Evolutionary conservation across 345 rosid species (phyloP).

Genomic region (Crucihimalaya himalaica): DNA sequence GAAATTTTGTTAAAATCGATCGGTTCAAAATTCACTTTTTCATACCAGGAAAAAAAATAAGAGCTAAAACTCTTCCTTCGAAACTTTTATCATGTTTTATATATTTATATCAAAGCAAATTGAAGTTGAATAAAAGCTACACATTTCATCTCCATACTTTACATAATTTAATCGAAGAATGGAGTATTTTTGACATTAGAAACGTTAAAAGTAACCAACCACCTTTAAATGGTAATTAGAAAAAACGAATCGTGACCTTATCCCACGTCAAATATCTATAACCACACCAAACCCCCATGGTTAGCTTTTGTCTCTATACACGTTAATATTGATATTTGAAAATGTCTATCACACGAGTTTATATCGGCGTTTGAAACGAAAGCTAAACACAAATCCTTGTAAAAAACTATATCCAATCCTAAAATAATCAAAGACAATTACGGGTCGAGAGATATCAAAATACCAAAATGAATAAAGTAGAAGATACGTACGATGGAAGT

Average conservation of each 20-base stretch:
- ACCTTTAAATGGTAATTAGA: not conserved
- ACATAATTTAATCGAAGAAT: not conserved
- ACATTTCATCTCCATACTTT: not conserved
- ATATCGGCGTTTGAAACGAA: not conserved
- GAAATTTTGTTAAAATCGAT: not conserved
- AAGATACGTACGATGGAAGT: conserved; percentile 60
- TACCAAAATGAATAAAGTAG: not conserved
- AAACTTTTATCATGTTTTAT: not conserved
- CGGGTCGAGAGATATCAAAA: too few relatives aligned
- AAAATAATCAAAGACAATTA: too few relatives aligned
- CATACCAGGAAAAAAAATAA: not conserved
- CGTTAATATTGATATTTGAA: not conserved
- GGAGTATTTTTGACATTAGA: too few relatives aligned
- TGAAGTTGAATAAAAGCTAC: not conserved
- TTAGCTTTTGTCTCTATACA: not conserved
- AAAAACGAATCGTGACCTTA: not conserved
- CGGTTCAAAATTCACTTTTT: not conserved
- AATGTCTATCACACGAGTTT: too few relatives aligned
- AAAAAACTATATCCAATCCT: too few relatives aligned
- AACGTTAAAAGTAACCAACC: not conserved
- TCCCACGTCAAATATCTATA: not conserved
- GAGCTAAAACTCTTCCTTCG: not conserved
- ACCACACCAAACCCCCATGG: not conserved
- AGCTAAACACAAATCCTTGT: not conserved
- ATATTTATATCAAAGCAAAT: not conserved